Evolutionary conservation across 306 rosid genomes (phyloP), one percentile per base, ranked within the genome.

Genomic region (Trifolium repens): DNA sequence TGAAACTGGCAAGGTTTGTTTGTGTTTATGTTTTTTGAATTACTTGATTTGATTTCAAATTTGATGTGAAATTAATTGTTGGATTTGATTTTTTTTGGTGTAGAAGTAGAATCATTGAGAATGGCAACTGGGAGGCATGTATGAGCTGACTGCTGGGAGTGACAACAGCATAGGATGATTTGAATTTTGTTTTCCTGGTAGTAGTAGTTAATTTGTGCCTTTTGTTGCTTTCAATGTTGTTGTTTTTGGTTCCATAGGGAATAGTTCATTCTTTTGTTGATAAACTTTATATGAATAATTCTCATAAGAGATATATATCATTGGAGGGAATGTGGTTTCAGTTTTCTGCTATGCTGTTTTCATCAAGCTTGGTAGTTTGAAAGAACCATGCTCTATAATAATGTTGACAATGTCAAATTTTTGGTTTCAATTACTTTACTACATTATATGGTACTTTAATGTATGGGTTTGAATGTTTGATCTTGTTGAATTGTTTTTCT

Each of bases 1-100:
- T 13, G 91, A 94, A 30, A 86, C 53, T 74, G 74, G 79, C 84
- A 91, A 89, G 96, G 98, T 93, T 74, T 66, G 65, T 52, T 9
- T 5, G 9, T 37, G 42, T 59, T 27, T 55, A 9, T 55, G 30
- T 22, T 55, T 22, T 55, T 59, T 27, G 17, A 26, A 27, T 59
- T 9, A 9, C 61, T 22, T 55, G 15, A 17, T 62, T 52, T 68
- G 52, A 17, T 80, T 70, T 76, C 30, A 34, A 40, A 55, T 42
- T 67, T 40, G 15, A 47, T 63, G 34, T 27, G 37, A 7, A 15
- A 40, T 61, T 44, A 40, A 74, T 17, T 34, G 64, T 81, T 72
- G 5, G 17, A 17, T 64, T 19, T 19, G 61, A 26, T 4, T 13
- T 76, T 47, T 1, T 8, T 72, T 65, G 16, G 66, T 81, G 83